Evolutionary conservation across 768 basidiomycete genomes (phyloP), one percentile per base, ranked within the genome.

Genomic region (Chiua virens): DNA sequence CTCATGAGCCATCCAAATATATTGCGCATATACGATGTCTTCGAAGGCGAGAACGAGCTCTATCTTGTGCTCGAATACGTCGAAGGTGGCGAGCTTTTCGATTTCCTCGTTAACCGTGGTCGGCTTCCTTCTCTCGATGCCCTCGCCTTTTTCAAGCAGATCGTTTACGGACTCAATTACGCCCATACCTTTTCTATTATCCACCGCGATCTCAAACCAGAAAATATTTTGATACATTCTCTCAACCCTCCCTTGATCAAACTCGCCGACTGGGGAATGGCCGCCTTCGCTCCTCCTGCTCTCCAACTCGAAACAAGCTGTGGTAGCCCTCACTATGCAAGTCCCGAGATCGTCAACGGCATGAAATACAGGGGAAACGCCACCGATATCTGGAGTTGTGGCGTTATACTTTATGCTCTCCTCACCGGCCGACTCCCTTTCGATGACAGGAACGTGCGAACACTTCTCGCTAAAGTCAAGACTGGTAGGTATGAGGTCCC

Each of bases 231-330:
- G 35, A 88, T 98, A 47, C 88, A 94, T 42, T 86, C 87, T 38
- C 73, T 90, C 49, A 77, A 80, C 34, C 87, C 87, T 27, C 87
- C 87, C 34, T 77, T 92, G 63, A 81, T 98, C 75, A 98, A 98
- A 76, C 89, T 98, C 38, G 95, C 93, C 21, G 96, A 98, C 71
- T 98, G 96, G 84, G 96, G 96, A 20, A 97, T 98, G 96, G 95
- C 96, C 22, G 91, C 95, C 10, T 91, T 97, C 63, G 91, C 93
- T 52, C 87, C 89, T 36, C 89, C 89, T 35, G 81, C 85, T 36
- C 78, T 87, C 38, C 80, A 94, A 57, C 81, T 97, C 23, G 92
- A 96, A 72, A 98, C 96, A 2, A 92, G 89, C 63, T 98, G 96
- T 64, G 96, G 96, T 8, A 92, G 89, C 55, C 96, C 96, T 54